These are phyloP conservation scores for Erucastrum elatum DNA, from an alignment of 345 rosid genomes.

Conservation along the genomic window DNA sequence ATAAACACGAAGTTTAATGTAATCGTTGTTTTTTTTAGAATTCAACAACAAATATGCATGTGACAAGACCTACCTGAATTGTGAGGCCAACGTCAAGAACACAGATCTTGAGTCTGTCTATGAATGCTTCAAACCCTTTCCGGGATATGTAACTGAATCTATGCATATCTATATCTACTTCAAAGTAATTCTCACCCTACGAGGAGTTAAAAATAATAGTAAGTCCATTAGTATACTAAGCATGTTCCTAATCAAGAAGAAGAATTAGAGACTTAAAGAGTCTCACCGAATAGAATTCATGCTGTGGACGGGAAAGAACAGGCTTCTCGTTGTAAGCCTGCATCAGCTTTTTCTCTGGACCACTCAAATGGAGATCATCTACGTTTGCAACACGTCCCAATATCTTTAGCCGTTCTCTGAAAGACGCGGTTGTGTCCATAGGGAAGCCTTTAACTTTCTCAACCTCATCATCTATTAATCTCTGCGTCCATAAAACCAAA, in stretches of 20 bases:
- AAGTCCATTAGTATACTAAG: slow-evolving; percentile 1
- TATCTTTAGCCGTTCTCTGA: slow-evolving; percentile 91
- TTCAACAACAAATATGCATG: background rate
- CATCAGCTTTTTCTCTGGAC: slow-evolving; percentile 92
- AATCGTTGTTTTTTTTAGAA: too few relatives aligned
- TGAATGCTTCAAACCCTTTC: slow-evolving; percentile 86
- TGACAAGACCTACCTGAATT: slow-evolving; percentile 60
- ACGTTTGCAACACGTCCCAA: slow-evolving; percentile 91
- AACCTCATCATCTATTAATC: slow-evolving; percentile 79
- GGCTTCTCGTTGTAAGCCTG: slow-evolving; percentile 98
- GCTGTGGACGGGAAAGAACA: slow-evolving; percentile 98
- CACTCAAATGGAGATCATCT: slow-evolving; percentile 85
- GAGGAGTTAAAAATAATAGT: background rate
- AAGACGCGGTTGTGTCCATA: slow-evolving; percentile 63
- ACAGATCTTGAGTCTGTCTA: slow-evolving; percentile 71
- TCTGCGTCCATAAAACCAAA: slow-evolving; percentile 41
- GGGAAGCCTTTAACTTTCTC: slow-evolving; percentile 94
- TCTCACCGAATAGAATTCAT: slow-evolving; percentile 68
- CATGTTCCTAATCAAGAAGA: background rate
- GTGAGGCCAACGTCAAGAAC: slow-evolving; percentile 90
- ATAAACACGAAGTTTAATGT: background rate
- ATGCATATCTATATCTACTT: slow-evolving; percentile 95
- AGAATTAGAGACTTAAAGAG: too few relatives aligned
- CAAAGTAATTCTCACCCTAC: slow-evolving; percentile 90
- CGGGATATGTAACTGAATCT: slow-evolving; percentile 90